A percentile compares a stretch with the other conserved stretches of the same genome.
Evolutionary conservation across 371 early-diverging fungal genomes (phyloP).

Genomic region (Lichtheimia ornata): DNA sequence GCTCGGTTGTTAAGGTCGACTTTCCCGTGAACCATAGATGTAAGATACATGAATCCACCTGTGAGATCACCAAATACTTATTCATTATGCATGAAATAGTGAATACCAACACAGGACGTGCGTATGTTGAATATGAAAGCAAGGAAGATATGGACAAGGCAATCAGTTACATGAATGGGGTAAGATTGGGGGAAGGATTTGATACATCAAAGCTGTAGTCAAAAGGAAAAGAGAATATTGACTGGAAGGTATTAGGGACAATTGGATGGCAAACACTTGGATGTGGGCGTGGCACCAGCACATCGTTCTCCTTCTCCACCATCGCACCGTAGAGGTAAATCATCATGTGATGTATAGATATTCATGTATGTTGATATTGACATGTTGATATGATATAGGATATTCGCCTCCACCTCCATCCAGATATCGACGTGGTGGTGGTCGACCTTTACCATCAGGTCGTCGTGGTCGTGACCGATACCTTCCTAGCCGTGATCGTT

Average conservation of each 20-base stretch:
- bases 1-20: conserved; percentile 34
- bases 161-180: conserved; percentile 58
- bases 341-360: not conserved
- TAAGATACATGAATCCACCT: conserved; percentile 19
- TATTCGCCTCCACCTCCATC: conserved; percentile 37
- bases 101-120: conserved; percentile 54
- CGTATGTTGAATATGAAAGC: conserved; percentile 58
- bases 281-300: conserved; percentile 31
- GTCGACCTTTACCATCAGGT: conserved; percentile 5
- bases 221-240: not conserved
- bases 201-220: not conserved
- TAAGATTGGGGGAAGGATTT: conserved; percentile 17
- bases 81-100: conserved; percentile 23
- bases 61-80: not conserved
- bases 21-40: conserved; percentile 46
- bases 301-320: conserved; percentile 32
- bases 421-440: conserved; percentile 20
- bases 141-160: conserved; percentile 56
- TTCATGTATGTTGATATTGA: not conserved
- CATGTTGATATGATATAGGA: conserved; percentile 9
- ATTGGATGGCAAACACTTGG: conserved; percentile 52
- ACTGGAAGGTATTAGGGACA: conserved; percentile 42
- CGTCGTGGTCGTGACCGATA: conserved; percentile 17
- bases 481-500: conserved; percentile 12
- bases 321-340: conserved; percentile 32